These are phyloP conservation scores for Tulasnella sp. DNA, from an alignment of 768 basidiomycete species.

Conservation along the genomic window DNA sequence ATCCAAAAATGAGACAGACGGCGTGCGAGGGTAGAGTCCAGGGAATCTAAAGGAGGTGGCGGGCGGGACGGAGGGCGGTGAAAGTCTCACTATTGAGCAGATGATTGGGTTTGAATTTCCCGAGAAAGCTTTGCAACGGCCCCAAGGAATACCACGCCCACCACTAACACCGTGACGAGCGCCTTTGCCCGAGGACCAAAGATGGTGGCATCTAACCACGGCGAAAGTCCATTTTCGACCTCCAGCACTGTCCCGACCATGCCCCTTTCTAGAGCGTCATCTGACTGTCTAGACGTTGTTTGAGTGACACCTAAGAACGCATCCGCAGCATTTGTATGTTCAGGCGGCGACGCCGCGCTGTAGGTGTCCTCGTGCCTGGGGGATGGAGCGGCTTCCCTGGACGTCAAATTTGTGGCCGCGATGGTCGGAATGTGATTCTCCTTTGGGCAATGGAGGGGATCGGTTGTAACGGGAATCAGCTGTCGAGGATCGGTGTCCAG, in stretches of 20 bases:
- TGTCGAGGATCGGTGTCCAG: too few species aligned
- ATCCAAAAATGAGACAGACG: too few species aligned
- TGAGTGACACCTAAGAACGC: neutral
- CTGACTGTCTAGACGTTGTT: neutral
- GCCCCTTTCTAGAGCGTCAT: neutral
- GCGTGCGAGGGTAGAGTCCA: too few species aligned
- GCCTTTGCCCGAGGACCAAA: neutral
- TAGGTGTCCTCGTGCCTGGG: neutral
- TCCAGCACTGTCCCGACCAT: neutral
- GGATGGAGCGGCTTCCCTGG: neutral
- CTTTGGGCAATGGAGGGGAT: too few species aligned
- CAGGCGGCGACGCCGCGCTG: neutral
- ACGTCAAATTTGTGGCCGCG: neutral
- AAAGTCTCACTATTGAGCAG: too few species aligned
- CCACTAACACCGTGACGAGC: neutral
- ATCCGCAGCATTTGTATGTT: neutral
- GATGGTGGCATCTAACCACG: neutral
- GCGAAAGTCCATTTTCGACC: neutral
- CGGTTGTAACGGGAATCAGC: too few species aligned
- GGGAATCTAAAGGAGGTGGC: too few species aligned
- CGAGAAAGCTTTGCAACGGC: neutral
- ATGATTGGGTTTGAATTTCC: too few species aligned
- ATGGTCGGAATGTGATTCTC: neutral
- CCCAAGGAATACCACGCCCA: neutral
- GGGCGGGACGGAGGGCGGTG: too few species aligned